Base-by-base conservation (phyloP, 2,329 filamentous ascomycete genomes). In the Helicocarpus griseus region DNA sequence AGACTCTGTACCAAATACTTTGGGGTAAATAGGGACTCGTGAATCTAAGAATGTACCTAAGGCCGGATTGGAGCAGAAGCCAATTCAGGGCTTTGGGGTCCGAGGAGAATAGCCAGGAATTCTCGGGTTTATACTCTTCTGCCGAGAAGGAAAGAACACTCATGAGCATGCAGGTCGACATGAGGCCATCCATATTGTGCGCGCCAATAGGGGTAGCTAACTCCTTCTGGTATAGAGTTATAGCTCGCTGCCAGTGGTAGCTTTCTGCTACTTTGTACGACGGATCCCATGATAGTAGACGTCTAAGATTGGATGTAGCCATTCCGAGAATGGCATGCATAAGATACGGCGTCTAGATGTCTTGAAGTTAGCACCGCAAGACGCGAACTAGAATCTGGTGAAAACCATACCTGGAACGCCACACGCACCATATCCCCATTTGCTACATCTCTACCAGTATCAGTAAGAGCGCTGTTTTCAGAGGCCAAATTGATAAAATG, bases 191-290 rank as follows among this genome's bases (percentile, higher is more conserved):
- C 61, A 69, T 70, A 53, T 69, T 71, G 5, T 65, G 45, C 5
- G 54, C 50, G 3, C 57, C 58, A 21, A 66, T 55, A 6, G 56
- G 53, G 2, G 35, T 46, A 5, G 59, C 48, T 13, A 72, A 54
- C 45, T 68, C 69, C 4, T 54, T 49, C 14, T 64, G 60, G 53
- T 71, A 71, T 28, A 65, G 61, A 5, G 53, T 56, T 29, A 72
- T 63, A 9, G 68, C 62, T 26, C 61, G 61, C 49, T 67, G 63
- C 66, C 68, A 71, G 54, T 71, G 69, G 51, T 66, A 65, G 3
- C 63, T 59, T 57, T 65, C 65, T 29, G 60, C 57, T 5, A 66
- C 26, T 28, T 57, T 60, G 57, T 62, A 65, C 8, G 53, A 54
- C 41, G 50, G 60, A 19, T 60, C 61, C 13, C 61, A 56, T 1